phyloP scores from a whole-genome alignment of 495 filamentous ascomycete genomes.

The Penicillium parvum region DNA sequence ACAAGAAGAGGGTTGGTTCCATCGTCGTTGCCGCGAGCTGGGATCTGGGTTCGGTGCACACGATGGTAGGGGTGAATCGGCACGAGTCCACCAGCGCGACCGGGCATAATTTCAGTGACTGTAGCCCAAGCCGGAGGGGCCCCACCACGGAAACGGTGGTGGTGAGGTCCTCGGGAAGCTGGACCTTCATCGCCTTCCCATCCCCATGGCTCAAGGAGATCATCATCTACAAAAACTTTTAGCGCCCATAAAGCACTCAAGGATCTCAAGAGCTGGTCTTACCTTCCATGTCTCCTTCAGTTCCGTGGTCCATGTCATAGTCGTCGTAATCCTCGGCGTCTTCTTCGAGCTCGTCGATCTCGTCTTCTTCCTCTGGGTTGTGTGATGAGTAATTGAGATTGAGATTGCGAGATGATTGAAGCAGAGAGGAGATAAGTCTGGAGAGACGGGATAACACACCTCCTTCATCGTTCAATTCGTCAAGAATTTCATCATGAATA shows the following conservation, averaged over 20 bases:
- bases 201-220: constrained; percentile 50
- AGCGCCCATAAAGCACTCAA: constrained; percentile 3
- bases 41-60: constrained; percentile 47
- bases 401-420: not conserved
- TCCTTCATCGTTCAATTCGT: constrained; percentile 65
- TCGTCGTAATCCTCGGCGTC: constrained; percentile 49
- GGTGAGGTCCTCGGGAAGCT: constrained; percentile 42
- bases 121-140: constrained; percentile 38
- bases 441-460: constrained; percentile 46
- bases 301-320: constrained; percentile 34
- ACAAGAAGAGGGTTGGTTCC: constrained; percentile 73
- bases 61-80: constrained; percentile 49
- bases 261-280: not conserved
- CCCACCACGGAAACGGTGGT: constrained; percentile 40
- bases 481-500: constrained; percentile 51
- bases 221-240: constrained; percentile 38
- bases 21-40: constrained; percentile 60
- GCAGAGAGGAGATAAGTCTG: not conserved
- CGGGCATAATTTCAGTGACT: constrained; percentile 43
- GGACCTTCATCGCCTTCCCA: constrained; percentile 52
- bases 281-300: constrained; percentile 45
- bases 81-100: constrained; percentile 37
- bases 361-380: constrained; percentile 44
- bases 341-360: constrained; percentile 48
- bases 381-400: not conserved